Percentiles rank a stretch among this genome's conserved stretches.
phyloP scores from a whole-genome alignment of 2,329 filamentous ascomycete species.

The Dissoconium aciculare region DNA sequence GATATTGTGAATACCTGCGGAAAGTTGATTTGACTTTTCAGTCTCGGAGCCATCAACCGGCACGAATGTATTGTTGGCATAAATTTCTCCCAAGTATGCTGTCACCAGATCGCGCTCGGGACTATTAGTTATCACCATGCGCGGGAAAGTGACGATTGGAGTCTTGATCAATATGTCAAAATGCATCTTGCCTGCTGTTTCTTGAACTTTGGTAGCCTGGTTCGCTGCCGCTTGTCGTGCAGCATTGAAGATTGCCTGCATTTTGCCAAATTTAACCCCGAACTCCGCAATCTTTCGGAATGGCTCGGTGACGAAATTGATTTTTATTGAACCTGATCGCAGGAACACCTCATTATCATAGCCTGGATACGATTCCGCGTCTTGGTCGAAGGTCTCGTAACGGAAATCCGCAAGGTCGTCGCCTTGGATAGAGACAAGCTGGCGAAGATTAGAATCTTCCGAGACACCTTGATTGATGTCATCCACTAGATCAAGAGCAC shows the following conservation, averaged over 20 bases:
- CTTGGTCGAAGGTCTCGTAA: constrained; percentile 84
- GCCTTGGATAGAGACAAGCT: constrained; percentile 86
- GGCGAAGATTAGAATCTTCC: constrained; percentile 63
- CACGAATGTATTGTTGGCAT: constrained; percentile 84
- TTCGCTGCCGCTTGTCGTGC: constrained; percentile 86
- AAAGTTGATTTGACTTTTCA: constrained; percentile 73
- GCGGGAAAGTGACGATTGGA: constrained; percentile 88
- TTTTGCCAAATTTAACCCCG: constrained; percentile 95
- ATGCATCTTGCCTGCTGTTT: constrained; percentile 77
- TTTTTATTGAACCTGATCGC: constrained; percentile 82
- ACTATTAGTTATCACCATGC: constrained; percentile 54
- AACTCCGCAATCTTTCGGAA: constrained; percentile 98
- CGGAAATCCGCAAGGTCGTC: constrained; percentile 92
- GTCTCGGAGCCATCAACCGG: constrained; percentile 58
- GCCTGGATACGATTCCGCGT: constrained; percentile 67
- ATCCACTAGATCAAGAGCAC: constrained; percentile 76
- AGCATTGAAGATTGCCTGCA: constrained; percentile 98
- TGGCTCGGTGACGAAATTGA: constrained; percentile 94
- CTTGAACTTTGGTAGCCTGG: constrained; percentile 83
- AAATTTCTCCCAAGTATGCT: constrained; percentile 92
- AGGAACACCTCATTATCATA: constrained; percentile 88
- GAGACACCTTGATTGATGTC: constrained; percentile 86
- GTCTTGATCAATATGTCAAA: constrained; percentile 90
- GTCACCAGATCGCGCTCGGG: constrained; percentile 69
- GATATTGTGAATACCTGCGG: constrained; percentile 82